phyloP scores from a whole-genome alignment of 306 rosid genomes.

The Lotus japonicus region DNA sequence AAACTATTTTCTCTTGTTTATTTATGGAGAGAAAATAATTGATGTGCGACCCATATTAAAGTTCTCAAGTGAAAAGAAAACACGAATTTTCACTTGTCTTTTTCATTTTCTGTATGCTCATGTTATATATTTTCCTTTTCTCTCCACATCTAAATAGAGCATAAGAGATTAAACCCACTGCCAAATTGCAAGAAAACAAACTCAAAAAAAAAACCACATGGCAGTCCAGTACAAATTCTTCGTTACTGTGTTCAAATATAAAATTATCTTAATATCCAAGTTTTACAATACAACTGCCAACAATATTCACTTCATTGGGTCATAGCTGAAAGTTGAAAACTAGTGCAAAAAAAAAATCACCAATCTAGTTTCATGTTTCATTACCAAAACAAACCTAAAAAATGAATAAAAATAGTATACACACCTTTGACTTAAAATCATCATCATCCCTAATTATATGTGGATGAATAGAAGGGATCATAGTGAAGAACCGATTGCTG shows the following conservation, averaged over 20 bases:
- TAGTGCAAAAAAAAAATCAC: not conserved
- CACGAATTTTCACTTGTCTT: too few species aligned
- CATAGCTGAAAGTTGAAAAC: not conserved
- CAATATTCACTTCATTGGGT: not conserved
- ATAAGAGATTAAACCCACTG: not conserved
- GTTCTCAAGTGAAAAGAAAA: too few species aligned
- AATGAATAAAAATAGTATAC: not conserved
- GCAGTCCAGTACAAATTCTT: not conserved
- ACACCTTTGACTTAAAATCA: constrained; percentile 85
- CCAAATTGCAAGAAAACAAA: constrained; percentile 11
- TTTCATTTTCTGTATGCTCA: too few species aligned
- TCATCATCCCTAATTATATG: constrained; percentile 79
- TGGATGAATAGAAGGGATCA: constrained; percentile 94
- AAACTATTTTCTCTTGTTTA: too few species aligned
- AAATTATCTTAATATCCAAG: not conserved
- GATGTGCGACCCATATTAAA: too few species aligned
- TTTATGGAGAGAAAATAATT: too few species aligned
- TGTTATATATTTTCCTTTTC: too few species aligned
- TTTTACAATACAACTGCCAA: not conserved
- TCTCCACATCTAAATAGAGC: too few species aligned
- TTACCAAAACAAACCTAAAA: constrained; percentile 5
- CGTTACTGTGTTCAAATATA: not conserved
- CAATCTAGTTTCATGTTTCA: constrained; percentile 9
- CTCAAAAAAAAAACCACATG: not conserved
- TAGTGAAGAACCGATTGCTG: constrained; percentile 91